A percentile compares a stretch with the other conserved stretches of the same genome.
Conservation (phyloP, 2,329 filamentous ascomycete genomes). For the Penicillium olsonii region DNA sequence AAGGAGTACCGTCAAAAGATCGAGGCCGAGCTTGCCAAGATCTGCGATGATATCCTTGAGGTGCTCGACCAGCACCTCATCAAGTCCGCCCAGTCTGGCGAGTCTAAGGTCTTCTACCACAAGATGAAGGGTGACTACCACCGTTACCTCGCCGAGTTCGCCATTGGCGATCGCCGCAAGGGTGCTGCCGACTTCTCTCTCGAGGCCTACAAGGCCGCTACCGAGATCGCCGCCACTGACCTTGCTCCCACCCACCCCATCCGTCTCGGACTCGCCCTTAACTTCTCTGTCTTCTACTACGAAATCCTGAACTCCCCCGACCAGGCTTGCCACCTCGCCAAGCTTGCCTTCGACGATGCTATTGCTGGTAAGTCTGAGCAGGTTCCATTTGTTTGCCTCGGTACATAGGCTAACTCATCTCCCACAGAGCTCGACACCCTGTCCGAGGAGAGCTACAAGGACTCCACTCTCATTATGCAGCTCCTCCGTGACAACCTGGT, state of each 20-base stretch:
- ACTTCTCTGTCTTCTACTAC: conserved; percentile 99
- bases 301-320: conserved; percentile 98
- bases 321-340: conserved; percentile 95
- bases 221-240: conserved; percentile 85
- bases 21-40: conserved; percentile 92
- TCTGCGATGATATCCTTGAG: conserved; percentile 96
- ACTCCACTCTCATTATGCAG: conserved; percentile 98
- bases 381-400: background rate
- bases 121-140: conserved; percentile 99
- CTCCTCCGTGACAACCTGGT: conserved; percentile 95
- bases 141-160: conserved; percentile 97
- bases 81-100: conserved; percentile 87
- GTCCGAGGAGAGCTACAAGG: conserved; percentile 99
- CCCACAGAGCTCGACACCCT: conserved; percentile 84
- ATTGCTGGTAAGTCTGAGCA: conserved; percentile 69
- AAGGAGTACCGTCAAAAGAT: conserved; percentile 99
- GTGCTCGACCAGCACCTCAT: conserved; percentile 94
- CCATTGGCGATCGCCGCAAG: conserved; percentile 92
- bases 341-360: conserved; percentile 94
- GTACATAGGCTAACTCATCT: conserved; percentile 25
- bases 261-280: conserved; percentile 85
- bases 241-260: conserved; percentile 91
- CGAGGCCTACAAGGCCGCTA: conserved; percentile 94
- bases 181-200: conserved; percentile 89
- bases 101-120: conserved; percentile 99